phyloP scores from a whole-genome alignment of 2,329 filamentous ascomycete genomes.

The Trichoderma atrobrunneum region DNA sequence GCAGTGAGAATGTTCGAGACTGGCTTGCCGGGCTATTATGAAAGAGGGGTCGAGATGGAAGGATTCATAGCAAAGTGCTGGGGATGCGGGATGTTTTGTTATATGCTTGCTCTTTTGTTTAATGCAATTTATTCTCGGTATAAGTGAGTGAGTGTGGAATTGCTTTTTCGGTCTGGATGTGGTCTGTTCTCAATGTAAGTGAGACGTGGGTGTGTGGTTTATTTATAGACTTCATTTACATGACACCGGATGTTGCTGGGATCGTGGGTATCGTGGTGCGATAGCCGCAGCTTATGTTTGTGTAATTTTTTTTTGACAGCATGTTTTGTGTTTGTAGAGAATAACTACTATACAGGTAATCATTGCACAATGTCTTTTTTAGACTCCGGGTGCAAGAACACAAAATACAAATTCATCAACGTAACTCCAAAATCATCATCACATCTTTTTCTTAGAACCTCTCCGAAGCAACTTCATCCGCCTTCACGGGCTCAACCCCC shows the following conservation, averaged over 20 bases:
- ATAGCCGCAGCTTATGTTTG: background rate
- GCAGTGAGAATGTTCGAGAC: background rate
- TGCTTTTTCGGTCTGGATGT: background rate
- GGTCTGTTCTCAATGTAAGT: background rate
- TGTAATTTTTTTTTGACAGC: background rate
- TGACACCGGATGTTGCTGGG: background rate
- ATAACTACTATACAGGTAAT: background rate
- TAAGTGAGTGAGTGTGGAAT: background rate
- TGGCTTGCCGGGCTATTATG: background rate
- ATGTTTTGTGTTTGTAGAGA: background rate
- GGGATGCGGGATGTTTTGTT: background rate
- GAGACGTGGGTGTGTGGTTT: background rate
- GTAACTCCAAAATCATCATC: background rate
- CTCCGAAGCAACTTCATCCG: slow-evolving; percentile 6
- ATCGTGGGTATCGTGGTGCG: background rate
- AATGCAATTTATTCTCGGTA: background rate
- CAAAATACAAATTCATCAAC: background rate
- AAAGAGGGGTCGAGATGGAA: background rate
- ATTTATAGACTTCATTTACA: background rate
- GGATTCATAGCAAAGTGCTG: background rate
- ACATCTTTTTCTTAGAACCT: background rate
- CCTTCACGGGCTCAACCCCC: background rate
- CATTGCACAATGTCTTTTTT: background rate
- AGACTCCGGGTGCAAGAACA: background rate
- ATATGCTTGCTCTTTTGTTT: background rate